Base-by-base conservation (phyloP, 805 yeast species). In the Saccharomycopsis guyanensis region DNA sequence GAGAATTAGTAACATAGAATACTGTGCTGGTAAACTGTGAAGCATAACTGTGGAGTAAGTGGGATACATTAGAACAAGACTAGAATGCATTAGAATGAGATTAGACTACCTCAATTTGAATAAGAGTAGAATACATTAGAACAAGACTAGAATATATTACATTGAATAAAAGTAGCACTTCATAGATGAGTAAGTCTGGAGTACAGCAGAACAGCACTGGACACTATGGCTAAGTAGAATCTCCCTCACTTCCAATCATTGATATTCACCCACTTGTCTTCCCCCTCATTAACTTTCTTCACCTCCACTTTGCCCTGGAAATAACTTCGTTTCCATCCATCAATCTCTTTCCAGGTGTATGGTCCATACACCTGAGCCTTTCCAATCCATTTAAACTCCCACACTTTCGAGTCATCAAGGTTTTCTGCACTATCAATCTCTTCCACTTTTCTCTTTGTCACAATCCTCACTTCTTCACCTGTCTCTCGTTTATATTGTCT, bases 311-410 rank as follows among this genome's bases (percentile, higher is more conserved):
- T 62, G 42, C 67, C 59, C 12, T 73, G 68, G 52, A 78, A 77
- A 54, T 78, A 74, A 29, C 61, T 62, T 18, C 58, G 39, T 37
- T 58, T 68, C 83, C 82, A 78, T 49, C 68, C 66, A 1, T 43
- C 49, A 71, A 78, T 76, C 52, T 75, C 78, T 40, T 64, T 62
- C 1, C 62, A 50, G 0, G 74, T 57, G 55, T 64, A 74, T 0
- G 82, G 80, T 0, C 83, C 83, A 53, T 74, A 65, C 1, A 78
- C 55, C 31, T 40, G 69, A 1, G 61, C 65, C 63, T 60, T 59
- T 0, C 59, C 68, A 3, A 50, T 54, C 80, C 80, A 75, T 47
- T 68, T 60, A 53, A 70, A 76, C 48, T 72, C 74, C 76, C 78
- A 76, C 7, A 58, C 59, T 3, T 56, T 58, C 5, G 59, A 63